Percentiles rank a stretch among this genome's conserved stretches.
These are phyloP conservation scores for Kwoniella dejecticola DNA, from an alignment of 768 basidiomycete genomes.

Conservation along the genomic window DNA sequence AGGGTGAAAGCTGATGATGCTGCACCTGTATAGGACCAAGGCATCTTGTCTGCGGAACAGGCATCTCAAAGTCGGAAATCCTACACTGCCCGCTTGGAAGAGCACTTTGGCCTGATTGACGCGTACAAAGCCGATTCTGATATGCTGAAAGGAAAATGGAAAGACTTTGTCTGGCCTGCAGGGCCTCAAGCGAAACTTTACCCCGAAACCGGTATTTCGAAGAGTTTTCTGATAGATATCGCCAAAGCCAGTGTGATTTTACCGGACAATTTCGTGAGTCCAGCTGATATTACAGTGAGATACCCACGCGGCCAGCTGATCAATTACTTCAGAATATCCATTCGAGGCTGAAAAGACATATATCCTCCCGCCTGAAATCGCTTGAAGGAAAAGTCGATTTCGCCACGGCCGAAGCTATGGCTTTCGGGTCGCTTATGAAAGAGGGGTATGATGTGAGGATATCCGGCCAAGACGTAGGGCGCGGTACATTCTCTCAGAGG, in stretches of 20 bases:
- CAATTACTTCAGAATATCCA: conserved; percentile 67
- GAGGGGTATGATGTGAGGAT: conserved; percentile 83
- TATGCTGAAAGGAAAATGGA: conserved; percentile 73
- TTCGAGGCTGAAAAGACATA: conserved; percentile 73
- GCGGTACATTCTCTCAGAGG: conserved; percentile 86
- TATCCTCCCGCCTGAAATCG: conserved; percentile 72
- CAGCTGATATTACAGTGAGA: not conserved
- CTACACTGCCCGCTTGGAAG: conserved; percentile 68
- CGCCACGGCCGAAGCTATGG: conserved; percentile 87
- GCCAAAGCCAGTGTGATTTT: conserved; percentile 70
- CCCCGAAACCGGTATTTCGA: conserved; percentile 70
- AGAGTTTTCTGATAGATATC: conserved; percentile 62
- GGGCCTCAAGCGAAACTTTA: conserved; percentile 61
- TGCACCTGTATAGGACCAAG: conserved; percentile 58
- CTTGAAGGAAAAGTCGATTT: conserved; percentile 82
- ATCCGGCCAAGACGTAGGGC: conserved; percentile 88
- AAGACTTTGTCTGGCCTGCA: conserved; percentile 65
- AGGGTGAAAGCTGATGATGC: too few relatives aligned
- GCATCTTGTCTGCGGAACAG: conserved; percentile 61
- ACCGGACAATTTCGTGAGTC: conserved; percentile 67
- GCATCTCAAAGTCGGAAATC: conserved; percentile 62
- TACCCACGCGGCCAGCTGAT: not conserved
- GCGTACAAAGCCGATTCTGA: conserved; percentile 60
- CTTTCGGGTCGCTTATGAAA: conserved; percentile 80
- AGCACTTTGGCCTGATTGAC: conserved; percentile 62